Conservation (phyloP, 2,329 filamentous ascomycete genomes). For the Fusarium fujikuroi region DNA sequence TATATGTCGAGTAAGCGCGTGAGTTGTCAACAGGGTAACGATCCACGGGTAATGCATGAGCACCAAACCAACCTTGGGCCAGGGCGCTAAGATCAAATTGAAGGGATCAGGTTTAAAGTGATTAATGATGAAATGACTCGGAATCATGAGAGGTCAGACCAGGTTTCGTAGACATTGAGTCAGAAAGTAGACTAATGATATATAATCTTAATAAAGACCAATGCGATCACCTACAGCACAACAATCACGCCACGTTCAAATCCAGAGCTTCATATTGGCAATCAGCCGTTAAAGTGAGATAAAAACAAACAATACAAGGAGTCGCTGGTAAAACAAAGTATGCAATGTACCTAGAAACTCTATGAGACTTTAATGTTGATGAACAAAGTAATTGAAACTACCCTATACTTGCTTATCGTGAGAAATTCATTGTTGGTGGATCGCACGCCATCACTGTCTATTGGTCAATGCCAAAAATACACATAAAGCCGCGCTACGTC, state of each 20-base stretch:
- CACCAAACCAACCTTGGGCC: not conserved
- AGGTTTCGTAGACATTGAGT: fast-evolving
- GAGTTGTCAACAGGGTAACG: not conserved
- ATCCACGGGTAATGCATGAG: not conserved
- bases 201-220: fast-evolving
- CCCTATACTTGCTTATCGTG: not conserved
- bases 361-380: fast-evolving
- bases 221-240: fast-evolving
- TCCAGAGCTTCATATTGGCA: fast-evolving
- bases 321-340: fast-evolving
- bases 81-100: not conserved
- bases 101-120: not conserved
- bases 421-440: not conserved
- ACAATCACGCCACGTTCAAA: fast-evolving
- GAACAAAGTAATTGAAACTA: not conserved
- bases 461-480: not conserved
- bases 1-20: fast-evolving
- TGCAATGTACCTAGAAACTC: not conserved
- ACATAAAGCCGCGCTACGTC: not conserved
- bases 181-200: fast-evolving
- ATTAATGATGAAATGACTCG: not conserved
- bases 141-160: fast-evolving
- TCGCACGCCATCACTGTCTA: fast-evolving
- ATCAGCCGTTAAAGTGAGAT: fast-evolving
- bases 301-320: too few relatives aligned